A percentile compares a stretch with the other conserved stretches of the same genome.
Evolutionary conservation across 306 rosid species (phyloP).

Genomic region (Macrotyloma uniflorum): DNA sequence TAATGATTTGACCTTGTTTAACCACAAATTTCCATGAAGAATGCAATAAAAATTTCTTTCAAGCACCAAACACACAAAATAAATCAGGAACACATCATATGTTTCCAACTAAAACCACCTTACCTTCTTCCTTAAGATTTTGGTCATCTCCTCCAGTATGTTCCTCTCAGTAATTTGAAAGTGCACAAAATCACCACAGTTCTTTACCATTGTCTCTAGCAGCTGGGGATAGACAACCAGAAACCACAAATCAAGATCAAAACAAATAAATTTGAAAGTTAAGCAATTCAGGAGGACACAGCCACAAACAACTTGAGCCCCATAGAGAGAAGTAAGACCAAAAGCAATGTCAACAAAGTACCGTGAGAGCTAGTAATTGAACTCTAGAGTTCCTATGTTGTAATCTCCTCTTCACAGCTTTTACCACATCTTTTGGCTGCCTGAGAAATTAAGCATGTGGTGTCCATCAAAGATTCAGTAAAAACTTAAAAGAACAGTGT

Average conservation of each 20-base stretch:
- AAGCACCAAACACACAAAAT: slow-evolving; percentile 29
- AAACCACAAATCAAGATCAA: slow-evolving; percentile 42
- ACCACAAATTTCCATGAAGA: background rate
- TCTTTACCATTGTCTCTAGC: slow-evolving; percentile 98
- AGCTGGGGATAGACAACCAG: slow-evolving; percentile 59
- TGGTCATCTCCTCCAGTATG: slow-evolving; percentile 89
- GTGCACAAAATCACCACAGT: slow-evolving; percentile 92
- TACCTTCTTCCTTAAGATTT: slow-evolving; percentile 95
- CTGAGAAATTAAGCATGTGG: slow-evolving; percentile 52
- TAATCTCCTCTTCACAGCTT: slow-evolving; percentile 90
- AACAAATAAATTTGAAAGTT: slow-evolving; percentile 8
- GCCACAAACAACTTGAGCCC: slow-evolving; percentile 24
- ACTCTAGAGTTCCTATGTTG: slow-evolving; percentile 91
- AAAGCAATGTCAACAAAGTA: slow-evolving; percentile 37
- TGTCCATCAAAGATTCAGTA: slow-evolving; percentile 36
- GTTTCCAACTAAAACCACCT: slow-evolving; percentile 31
- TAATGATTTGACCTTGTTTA: background rate
- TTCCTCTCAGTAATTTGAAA: slow-evolving; percentile 90
- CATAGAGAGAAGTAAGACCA: slow-evolving; percentile 3
- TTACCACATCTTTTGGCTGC: slow-evolving; percentile 97
- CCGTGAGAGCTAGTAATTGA: slow-evolving; percentile 90
- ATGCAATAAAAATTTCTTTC: slow-evolving; percentile 13
- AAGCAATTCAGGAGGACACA: slow-evolving; percentile 1
- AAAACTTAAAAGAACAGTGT: background rate
- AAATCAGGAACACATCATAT: slow-evolving; percentile 28